A percentile compares a stretch with the other conserved stretches of the same genome.
Evolutionary conservation across 805 yeast genomes (phyloP).

Genomic region (Candida fluviatilis): DNA sequence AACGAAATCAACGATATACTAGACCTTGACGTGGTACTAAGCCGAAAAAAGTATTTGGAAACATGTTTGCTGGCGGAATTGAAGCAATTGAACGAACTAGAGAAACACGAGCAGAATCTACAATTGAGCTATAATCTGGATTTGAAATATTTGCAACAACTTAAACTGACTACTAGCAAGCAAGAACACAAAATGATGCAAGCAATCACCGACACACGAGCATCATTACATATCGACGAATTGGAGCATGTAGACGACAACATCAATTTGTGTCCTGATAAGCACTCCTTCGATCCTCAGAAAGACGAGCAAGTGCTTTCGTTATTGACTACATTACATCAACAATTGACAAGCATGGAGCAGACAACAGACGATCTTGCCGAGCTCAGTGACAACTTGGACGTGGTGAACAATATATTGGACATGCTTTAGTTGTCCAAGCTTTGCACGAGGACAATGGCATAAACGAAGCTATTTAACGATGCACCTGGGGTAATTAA

Average conservation of each 20-base stretch:
- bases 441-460: neutral
- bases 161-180: constrained; percentile 17
- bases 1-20: constrained; percentile 15
- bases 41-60: constrained; percentile 27
- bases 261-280: neutral
- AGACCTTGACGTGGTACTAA: constrained; percentile 20
- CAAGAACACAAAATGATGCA: constrained; percentile 12
- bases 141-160: constrained; percentile 26
- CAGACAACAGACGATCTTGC: constrained; percentile 9
- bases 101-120: constrained; percentile 20
- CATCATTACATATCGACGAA: constrained; percentile 4
- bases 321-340: constrained; percentile 12
- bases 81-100: constrained; percentile 31
- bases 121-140: constrained; percentile 27
- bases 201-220: constrained; percentile 10
- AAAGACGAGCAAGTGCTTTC: constrained; percentile 15
- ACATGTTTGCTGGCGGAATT: constrained; percentile 38
- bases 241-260: constrained; percentile 2
- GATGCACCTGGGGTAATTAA: too few species aligned
- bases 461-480: too few species aligned
- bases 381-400: constrained; percentile 17
- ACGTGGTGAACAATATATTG: constrained; percentile 13
- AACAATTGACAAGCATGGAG: constrained; percentile 13
- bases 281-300: constrained; percentile 13
- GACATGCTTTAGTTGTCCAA: constrained; percentile 6